Conservation (phyloP, 2,329 filamentous ascomycete species). For the Escovopsis sp. region DNA sequence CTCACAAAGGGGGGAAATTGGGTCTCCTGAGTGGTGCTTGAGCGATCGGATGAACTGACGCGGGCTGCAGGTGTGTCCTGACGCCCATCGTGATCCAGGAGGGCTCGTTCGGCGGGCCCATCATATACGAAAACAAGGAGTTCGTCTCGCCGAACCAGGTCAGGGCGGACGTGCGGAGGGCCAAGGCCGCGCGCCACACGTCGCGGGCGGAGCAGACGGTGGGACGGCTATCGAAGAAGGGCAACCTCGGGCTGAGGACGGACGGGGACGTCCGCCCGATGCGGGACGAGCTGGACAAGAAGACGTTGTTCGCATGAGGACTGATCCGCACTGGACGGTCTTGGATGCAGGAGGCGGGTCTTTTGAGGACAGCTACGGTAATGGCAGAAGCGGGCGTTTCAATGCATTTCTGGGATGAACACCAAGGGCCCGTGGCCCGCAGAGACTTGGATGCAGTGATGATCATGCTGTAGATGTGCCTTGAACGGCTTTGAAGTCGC, state of each 20-base stretch:
- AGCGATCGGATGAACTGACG: too few species aligned
- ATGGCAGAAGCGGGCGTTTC: too few species aligned
- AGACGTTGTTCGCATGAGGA: conserved; percentile 56
- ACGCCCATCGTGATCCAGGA: conserved; percentile 94
- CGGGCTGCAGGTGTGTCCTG: conserved; percentile 52
- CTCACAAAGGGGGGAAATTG: too few species aligned
- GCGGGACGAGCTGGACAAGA: conserved; percentile 60
- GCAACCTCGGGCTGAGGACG: conserved; percentile 59
- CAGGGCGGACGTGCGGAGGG: conserved; percentile 61
- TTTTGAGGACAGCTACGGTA: too few species aligned
- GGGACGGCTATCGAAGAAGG: conserved; percentile 60
- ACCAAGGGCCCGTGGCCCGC: too few species aligned
- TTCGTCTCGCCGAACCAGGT: conserved; percentile 96
- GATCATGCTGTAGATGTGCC: too few species aligned
- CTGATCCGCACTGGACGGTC: too few species aligned
- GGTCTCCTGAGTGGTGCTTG: too few species aligned
- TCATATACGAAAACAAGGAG: conserved; percentile 97
- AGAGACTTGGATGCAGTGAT: too few species aligned
- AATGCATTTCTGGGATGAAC: too few species aligned
- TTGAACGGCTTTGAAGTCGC: too few species aligned
- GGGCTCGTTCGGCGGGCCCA: conserved; percentile 84
- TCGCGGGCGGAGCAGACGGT: conserved; percentile 58
- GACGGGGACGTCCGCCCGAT: conserved; percentile 47
- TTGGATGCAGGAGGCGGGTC: too few species aligned
- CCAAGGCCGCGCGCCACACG: conserved; percentile 67